These are phyloP conservation scores for Ophiostoma tasmaniense DNA, from an alignment of 2,329 filamentous ascomycete species.

Conservation along the genomic window DNA sequence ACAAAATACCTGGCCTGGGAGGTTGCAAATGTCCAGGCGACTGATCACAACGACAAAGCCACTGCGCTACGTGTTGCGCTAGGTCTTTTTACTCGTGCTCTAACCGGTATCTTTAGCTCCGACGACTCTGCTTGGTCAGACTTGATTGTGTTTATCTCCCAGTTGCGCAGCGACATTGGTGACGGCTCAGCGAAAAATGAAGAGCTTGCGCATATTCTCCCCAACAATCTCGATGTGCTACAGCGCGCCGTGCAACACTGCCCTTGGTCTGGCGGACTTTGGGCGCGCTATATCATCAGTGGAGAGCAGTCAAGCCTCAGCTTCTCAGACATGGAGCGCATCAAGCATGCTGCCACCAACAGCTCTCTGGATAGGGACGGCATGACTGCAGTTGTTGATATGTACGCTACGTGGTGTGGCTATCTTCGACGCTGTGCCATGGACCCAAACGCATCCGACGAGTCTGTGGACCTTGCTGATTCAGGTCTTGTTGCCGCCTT, in stretches of 20 bases:
- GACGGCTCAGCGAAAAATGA: slow-evolving; percentile 30
- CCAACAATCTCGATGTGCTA: slow-evolving; percentile 58
- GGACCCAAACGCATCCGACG: slow-evolving; percentile 61
- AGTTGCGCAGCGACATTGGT: slow-evolving; percentile 32
- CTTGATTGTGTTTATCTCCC: slow-evolving; percentile 66
- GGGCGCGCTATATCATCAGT: slow-evolving; percentile 80
- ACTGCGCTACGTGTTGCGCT: slow-evolving; percentile 45
- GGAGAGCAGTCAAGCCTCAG: slow-evolving; percentile 69
- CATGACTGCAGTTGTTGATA: slow-evolving; percentile 79
- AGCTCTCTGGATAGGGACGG: slow-evolving; percentile 78
- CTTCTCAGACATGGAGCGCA: slow-evolving; percentile 74
- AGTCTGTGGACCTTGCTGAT: slow-evolving; percentile 82
- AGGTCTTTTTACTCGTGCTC: slow-evolving; percentile 70
- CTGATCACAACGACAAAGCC: slow-evolving; percentile 40
- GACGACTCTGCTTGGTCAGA: slow-evolving; percentile 76
- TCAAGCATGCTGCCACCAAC: slow-evolving; percentile 87
- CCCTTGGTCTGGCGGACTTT: slow-evolving; percentile 83
- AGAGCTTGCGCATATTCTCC: slow-evolving; percentile 32
- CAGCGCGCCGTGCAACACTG: slow-evolving; percentile 82
- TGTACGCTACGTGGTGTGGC: slow-evolving; percentile 90
- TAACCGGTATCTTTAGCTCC: slow-evolving; percentile 59
- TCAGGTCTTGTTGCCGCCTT: slow-evolving; percentile 79
- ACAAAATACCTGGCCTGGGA: slow-evolving; percentile 81
- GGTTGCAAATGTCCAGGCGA: slow-evolving; percentile 45
- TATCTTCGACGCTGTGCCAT: slow-evolving; percentile 84